phyloP scores from a whole-genome alignment of 345 rosid species.

The Eucalyptus lansdowneana region DNA sequence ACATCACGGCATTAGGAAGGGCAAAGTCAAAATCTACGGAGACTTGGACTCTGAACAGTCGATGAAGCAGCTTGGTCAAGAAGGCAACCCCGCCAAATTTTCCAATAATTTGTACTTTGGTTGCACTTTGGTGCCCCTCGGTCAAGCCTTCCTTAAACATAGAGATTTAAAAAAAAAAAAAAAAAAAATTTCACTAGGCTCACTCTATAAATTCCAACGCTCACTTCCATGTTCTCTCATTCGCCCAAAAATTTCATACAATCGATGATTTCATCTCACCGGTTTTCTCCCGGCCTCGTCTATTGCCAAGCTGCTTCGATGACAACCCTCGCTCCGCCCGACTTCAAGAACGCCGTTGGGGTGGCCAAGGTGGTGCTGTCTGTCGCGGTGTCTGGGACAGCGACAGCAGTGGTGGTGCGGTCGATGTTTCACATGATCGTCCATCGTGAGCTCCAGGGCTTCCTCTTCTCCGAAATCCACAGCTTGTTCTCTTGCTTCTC shows the following conservation, averaged over 20 bases:
- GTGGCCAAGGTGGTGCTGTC: constrained; percentile 32
- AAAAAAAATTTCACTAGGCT: background rate
- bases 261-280: background rate
- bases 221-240: background rate
- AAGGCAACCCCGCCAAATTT: background rate
- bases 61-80: background rate
- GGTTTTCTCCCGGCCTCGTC: background rate
- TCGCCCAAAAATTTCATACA: background rate
- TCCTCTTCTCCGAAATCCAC: constrained; percentile 8
- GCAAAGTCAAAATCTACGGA: background rate
- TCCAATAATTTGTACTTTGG: background rate
- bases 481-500: constrained; percentile 21
- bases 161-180: no score
- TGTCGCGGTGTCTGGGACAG: constrained; percentile 41
- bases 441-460: constrained; percentile 22
- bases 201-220: background rate
- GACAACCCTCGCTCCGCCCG: background rate
- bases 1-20: background rate
- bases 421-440: constrained; percentile 24
- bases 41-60: background rate
- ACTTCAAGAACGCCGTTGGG: background rate
- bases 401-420: constrained; percentile 34
- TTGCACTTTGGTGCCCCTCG: background rate
- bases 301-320: background rate
- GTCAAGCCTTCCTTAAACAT: background rate